These are phyloP conservation scores for Dactylonectria estremocensis DNA, from an alignment of 2,329 filamentous ascomycete genomes.

Conservation along the genomic window DNA sequence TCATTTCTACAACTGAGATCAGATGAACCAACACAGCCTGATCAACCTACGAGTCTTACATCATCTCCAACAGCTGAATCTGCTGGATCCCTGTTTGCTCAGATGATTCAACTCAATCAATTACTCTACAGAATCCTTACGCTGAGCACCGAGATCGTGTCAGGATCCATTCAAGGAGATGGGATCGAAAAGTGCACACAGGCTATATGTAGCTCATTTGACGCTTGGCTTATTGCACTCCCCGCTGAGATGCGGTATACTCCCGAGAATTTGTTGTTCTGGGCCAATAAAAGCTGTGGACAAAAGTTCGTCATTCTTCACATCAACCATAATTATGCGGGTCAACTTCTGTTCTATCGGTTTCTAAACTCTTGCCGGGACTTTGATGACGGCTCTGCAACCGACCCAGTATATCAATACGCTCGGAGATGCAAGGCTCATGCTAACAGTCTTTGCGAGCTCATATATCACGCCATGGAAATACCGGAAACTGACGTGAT, in stretches of 20 bases:
- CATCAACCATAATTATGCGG: constrained; percentile 63
- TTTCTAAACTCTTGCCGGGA: constrained; percentile 53
- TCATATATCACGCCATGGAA: constrained; percentile 57
- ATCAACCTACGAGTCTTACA: neutral
- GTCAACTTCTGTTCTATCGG: constrained; percentile 63
- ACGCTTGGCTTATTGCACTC: constrained; percentile 51
- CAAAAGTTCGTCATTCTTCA: constrained; percentile 61
- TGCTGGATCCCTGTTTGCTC: constrained; percentile 10
- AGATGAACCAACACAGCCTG: neutral
- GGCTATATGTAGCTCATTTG: constrained; percentile 51
- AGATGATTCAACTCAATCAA: constrained; percentile 48
- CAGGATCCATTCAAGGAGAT: neutral
- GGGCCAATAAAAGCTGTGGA: constrained; percentile 57
- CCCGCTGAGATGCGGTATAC: constrained; percentile 56
- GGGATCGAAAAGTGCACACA: constrained; percentile 48
- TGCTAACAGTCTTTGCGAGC: constrained; percentile 56
- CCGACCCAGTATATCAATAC: constrained; percentile 40
- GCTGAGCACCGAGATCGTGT: constrained; percentile 28
- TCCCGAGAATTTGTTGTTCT: constrained; percentile 55
- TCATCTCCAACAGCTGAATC: neutral
- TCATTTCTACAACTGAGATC: neutral
- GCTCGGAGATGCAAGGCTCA: constrained; percentile 58
- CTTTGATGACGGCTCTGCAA: constrained; percentile 43
- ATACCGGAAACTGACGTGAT: constrained; percentile 57
- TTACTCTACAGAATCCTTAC: constrained; percentile 59